These are phyloP conservation scores for Prorocentrum cordatum DNA, from an alignment of 169 alveolate species.

Conservation along the genomic window DNA sequence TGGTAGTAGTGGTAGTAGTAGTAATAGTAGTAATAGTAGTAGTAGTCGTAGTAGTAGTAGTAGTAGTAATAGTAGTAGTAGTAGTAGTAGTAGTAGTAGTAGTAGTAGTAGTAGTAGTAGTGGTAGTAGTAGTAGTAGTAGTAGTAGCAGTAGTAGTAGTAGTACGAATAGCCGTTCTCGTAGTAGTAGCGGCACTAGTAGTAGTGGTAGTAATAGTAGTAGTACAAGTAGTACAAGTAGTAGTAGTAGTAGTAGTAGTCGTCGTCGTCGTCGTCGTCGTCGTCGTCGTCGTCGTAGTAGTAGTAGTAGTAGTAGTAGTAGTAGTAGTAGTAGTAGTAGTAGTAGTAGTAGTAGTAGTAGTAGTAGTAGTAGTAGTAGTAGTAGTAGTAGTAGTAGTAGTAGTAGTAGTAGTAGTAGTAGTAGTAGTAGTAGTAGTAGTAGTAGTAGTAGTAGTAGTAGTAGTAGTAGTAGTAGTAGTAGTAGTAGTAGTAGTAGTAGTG, in stretches of 20 bases:
- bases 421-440: neutral
- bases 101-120: neutral
- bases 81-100: neutral
- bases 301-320: neutral
- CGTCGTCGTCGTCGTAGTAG: neutral
- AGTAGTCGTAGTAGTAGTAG: neutral
- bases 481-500: neutral
- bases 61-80: neutral
- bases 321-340: neutral
- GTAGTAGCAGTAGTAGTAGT: neutral
- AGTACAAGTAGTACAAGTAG: neutral
- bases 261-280: neutral
- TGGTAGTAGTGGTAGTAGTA: neutral
- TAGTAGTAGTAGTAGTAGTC: neutral
- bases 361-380: neutral
- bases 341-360: neutral
- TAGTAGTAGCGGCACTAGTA: neutral
- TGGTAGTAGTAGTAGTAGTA: neutral
- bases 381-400: neutral
- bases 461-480: neutral
- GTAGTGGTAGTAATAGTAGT: neutral
- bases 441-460: neutral
- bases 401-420: neutral
- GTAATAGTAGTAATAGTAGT: neutral
- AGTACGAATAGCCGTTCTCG: neutral